Conservation (phyloP, 1,284 basidiomycete genomes). For the Ustilago nuda region DNA sequence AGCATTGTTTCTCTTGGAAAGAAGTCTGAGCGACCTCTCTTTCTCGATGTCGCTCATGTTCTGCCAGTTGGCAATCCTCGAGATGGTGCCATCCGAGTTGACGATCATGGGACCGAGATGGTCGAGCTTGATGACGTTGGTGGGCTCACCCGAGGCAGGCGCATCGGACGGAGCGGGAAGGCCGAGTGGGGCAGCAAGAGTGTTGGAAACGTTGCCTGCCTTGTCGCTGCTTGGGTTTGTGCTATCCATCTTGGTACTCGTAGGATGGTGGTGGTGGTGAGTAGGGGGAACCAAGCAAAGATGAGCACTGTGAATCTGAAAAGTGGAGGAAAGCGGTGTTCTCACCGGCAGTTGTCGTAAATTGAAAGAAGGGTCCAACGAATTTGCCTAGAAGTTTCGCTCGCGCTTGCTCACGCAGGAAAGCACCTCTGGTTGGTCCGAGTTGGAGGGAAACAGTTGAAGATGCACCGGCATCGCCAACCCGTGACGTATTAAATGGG, state of each 20-base stretch:
- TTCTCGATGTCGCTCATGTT: slow-evolving; percentile 54
- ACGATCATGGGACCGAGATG: slow-evolving; percentile 61
- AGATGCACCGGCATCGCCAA: too few species aligned
- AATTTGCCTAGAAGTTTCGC: slow-evolving; percentile 21
- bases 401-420: not conserved
- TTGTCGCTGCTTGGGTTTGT: slow-evolving; percentile 5
- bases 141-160: slow-evolving; percentile 16
- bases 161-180: slow-evolving; percentile 47
- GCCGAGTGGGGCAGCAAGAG: slow-evolving; percentile 21
- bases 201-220: not conserved
- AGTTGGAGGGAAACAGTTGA: too few species aligned
- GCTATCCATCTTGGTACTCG: slow-evolving; percentile 15
- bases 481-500: too few species aligned
- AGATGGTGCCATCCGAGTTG: slow-evolving; percentile 62
- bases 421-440: not conserved
- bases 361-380: slow-evolving; percentile 9
- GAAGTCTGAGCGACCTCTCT: slow-evolving; percentile 51
- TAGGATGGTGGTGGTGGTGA: not conserved
- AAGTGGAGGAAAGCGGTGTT: slow-evolving; percentile 9
- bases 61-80: slow-evolving; percentile 59
- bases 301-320: not conserved
- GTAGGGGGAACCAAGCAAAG: not conserved
- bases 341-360: slow-evolving; percentile 9
- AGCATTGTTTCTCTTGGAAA: slow-evolving; percentile 58
- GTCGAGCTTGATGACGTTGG: slow-evolving; percentile 56